Evolutionary conservation across 768 basidiomycete genomes (phyloP).

Genomic region (Lentinula detonsa): DNA sequence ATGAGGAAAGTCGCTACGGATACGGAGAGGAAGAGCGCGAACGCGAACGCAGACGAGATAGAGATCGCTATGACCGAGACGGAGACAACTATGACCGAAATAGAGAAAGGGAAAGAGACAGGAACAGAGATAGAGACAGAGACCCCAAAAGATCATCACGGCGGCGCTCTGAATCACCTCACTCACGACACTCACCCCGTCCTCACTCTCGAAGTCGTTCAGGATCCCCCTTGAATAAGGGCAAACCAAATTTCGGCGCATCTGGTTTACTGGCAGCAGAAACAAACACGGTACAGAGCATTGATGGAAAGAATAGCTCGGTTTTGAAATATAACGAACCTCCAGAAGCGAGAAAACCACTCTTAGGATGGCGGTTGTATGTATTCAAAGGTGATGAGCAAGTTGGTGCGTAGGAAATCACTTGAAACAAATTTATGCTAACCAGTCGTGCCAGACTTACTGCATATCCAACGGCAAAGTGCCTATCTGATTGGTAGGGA

Average conservation of each 20-base stretch:
- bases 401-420: conserved; percentile 55
- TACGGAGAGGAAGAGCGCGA: conserved; percentile 34
- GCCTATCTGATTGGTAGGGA: conserved; percentile 94
- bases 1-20: conserved; percentile 15
- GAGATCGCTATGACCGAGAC: conserved; percentile 36
- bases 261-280: conserved; percentile 94
- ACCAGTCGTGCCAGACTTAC: conserved; percentile 51
- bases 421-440: background rate
- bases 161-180: conserved; percentile 63
- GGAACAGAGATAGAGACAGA: conserved; percentile 26
- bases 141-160: conserved; percentile 20
- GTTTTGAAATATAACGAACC: conserved; percentile 98
- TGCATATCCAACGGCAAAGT: conserved; percentile 92
- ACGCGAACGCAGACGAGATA: conserved; percentile 35
- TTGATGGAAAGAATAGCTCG: conserved; percentile 64
- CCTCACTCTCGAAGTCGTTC: conserved; percentile 38
- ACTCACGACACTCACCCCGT: conserved; percentile 20
- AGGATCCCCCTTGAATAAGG: conserved; percentile 45
- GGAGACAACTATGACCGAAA: conserved; percentile 38
- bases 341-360: conserved; percentile 92
- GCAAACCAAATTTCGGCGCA: conserved; percentile 84
- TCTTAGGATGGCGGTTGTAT: conserved; percentile 87
- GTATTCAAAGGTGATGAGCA: conserved; percentile 96
- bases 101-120: conserved; percentile 27
- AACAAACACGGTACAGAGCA: conserved; percentile 81